Conservation (phyloP, 1,284 basidiomycete species). For the Ceratobasidium sp. region DNA sequence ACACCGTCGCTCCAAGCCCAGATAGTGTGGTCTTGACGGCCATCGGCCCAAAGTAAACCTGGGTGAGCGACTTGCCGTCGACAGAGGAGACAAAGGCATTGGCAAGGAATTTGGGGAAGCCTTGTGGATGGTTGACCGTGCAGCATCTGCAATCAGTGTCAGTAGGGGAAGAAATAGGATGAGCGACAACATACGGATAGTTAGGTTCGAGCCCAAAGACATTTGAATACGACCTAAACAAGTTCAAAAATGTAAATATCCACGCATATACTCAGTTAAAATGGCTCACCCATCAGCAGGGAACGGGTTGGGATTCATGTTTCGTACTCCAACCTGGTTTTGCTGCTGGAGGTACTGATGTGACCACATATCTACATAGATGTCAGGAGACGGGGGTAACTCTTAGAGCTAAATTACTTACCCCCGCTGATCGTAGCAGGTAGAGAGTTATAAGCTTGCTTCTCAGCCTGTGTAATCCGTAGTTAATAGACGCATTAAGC, state of each 20-base stretch:
- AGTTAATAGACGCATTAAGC: background rate
- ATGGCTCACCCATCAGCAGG: constrained; percentile 33
- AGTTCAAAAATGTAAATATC: background rate
- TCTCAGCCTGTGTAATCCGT: constrained; percentile 63
- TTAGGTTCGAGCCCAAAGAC: constrained; percentile 55
- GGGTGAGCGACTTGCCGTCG: constrained; percentile 65
- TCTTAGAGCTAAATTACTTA: constrained; percentile 49
- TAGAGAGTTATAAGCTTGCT: constrained; percentile 71
- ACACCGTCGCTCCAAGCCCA: constrained; percentile 60
- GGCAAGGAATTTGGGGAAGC: constrained; percentile 71
- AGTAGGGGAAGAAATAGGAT: background rate
- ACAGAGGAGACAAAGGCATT: constrained; percentile 69
- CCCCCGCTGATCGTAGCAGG: constrained; percentile 69
- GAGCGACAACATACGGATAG: constrained; percentile 54
- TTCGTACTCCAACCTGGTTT: constrained; percentile 26
- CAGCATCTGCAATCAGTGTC: constrained; percentile 63
- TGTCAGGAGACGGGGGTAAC: background rate
- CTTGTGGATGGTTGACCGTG: constrained; percentile 71
- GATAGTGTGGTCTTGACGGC: constrained; percentile 63
- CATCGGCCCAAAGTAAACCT: constrained; percentile 71
- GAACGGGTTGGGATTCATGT: constrained; percentile 43
- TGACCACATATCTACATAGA: constrained; percentile 37
- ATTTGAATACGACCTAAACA: constrained; percentile 36
- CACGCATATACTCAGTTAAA: background rate
- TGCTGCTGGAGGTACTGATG: constrained; percentile 43